Base-by-base conservation (phyloP, 805 yeast genomes). In the Candida awuae region DNA sequence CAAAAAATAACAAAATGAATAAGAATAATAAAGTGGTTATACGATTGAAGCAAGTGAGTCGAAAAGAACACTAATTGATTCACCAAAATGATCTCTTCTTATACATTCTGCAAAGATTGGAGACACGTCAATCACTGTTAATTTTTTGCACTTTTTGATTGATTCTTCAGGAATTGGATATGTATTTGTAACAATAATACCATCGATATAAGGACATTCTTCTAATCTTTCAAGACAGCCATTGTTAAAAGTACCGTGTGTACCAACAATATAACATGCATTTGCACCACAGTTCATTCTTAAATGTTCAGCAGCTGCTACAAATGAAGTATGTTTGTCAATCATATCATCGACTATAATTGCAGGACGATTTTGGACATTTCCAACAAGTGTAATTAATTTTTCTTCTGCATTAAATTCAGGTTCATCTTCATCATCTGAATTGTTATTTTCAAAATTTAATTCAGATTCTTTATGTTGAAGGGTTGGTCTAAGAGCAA, bases 21-120 rank as follows among this genome's bases (percentile, higher is more conserved):
- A 30, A 16, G 36, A 16, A 23, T 19, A 25, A 21, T 4, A 23
- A 6, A 17, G 10, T 12, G 15, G 17, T 46, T 35, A 61, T 29
- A 55, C 56, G 37, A 61, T 52, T 31, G 75, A 74, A 34, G 88
- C 83, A 48, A 87, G 70, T 35, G 94, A 86, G 61, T 88, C 95
- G 59, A 90, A 88, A 52, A 88, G 67, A 16, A 88, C 95, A 29
- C 95, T 84, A 46, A 90, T 88, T 52, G 94, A 82, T 67, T 90
- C 97, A 60, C 98, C 99, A 54, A 90, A 88, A 62, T 92, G 99
- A 59, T 92, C 96, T 68, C 99, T 83, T 67, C 99, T 80, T 45
- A 92, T 90, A 63, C 97, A 92, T 68, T 92, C 99, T 26, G 97
- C 97, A 56, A 92, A 84, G 38, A 92, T 87, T 15, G 95, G 83